phyloP scores from a whole-genome alignment of 495 filamentous ascomycete genomes.

The Aspergillus heteromorphus region DNA sequence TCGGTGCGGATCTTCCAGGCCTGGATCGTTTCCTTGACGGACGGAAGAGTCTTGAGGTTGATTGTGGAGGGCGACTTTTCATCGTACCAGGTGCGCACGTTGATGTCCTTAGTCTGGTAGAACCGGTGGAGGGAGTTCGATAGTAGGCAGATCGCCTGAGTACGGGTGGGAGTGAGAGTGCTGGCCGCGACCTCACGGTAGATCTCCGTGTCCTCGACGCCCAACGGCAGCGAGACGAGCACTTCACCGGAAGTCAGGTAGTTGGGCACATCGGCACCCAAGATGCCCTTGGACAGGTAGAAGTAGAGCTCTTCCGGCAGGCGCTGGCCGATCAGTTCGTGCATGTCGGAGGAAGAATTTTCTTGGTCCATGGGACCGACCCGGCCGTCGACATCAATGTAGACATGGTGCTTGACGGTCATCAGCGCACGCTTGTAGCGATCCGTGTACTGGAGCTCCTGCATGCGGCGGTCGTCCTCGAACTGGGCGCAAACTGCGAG shows the following conservation, averaged over 20 bases:
- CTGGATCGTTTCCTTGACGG: slow-evolving; percentile 54
- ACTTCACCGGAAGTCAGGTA: slow-evolving; percentile 75
- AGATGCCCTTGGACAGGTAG: slow-evolving; percentile 78
- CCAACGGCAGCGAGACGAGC: slow-evolving; percentile 68
- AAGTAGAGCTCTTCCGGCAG: slow-evolving; percentile 88
- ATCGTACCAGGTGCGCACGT: slow-evolving; percentile 81
- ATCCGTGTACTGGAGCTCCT: slow-evolving; percentile 71
- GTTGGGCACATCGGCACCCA: slow-evolving; percentile 73
- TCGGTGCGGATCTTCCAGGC: slow-evolving; percentile 68
- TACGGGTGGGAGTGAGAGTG: slow-evolving; percentile 65
- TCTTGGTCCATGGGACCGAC: slow-evolving; percentile 66
- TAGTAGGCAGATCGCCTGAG: slow-evolving; percentile 68
- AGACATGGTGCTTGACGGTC: slow-evolving; percentile 79
- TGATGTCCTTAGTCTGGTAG: slow-evolving; percentile 70
- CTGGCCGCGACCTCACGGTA: slow-evolving; percentile 73
- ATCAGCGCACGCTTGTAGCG: slow-evolving; percentile 79
- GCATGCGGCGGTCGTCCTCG: slow-evolving; percentile 62
- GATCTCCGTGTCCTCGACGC: slow-evolving; percentile 71
- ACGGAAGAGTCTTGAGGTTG: slow-evolving; percentile 57
- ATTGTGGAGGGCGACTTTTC: slow-evolving; percentile 58
- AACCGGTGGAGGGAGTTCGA: slow-evolving; percentile 73
- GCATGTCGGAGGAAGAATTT: slow-evolving; percentile 69
- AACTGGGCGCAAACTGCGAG: slow-evolving; percentile 61
- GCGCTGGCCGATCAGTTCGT: slow-evolving; percentile 83
- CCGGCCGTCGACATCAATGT: slow-evolving; percentile 68